phyloP scores from a whole-genome alignment of 2,329 filamentous ascomycete species.

The Aspergillus novofumigatus region DNA sequence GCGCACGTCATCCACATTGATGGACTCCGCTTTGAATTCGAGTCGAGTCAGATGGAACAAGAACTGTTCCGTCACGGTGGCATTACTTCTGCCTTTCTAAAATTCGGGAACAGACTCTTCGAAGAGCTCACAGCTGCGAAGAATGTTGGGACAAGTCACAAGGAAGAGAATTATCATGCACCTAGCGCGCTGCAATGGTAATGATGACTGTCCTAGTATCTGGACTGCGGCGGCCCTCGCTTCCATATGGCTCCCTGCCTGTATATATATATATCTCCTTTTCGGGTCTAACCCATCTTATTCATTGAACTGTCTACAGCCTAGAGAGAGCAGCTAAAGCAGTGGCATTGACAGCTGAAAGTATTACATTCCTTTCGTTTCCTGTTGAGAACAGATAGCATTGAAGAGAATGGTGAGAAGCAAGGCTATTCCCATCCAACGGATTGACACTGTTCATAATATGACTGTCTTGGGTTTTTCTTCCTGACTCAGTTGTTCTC shows the following conservation, averaged over 20 bases:
- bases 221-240: too few species aligned
- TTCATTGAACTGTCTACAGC: too few species aligned
- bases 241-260: too few species aligned
- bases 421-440: too few species aligned
- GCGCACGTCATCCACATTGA: slow-evolving; percentile 17
- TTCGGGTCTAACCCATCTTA: too few species aligned
- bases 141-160: neutral
- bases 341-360: neutral
- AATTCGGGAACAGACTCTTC: slow-evolving; percentile 36
- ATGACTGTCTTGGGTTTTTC: neutral
- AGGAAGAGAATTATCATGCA: neutral
- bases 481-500: neutral
- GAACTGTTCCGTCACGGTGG: slow-evolving; percentile 36
- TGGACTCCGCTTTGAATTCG: slow-evolving; percentile 28
- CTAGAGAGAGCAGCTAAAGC: neutral
- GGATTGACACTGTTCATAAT: too few species aligned
- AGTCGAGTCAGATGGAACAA: slow-evolving; percentile 39
- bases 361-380: neutral
- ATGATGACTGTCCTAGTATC: neutral
- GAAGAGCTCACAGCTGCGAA: slow-evolving; percentile 18
- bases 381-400: neutral
- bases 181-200: neutral
- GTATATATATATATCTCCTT: too few species aligned
- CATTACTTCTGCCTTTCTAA: slow-evolving; percentile 37
- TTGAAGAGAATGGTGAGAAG: neutral